phyloP scores from a whole-genome alignment of 2,329 filamentous ascomycete species.

The Fusarium zealandicum region DNA sequence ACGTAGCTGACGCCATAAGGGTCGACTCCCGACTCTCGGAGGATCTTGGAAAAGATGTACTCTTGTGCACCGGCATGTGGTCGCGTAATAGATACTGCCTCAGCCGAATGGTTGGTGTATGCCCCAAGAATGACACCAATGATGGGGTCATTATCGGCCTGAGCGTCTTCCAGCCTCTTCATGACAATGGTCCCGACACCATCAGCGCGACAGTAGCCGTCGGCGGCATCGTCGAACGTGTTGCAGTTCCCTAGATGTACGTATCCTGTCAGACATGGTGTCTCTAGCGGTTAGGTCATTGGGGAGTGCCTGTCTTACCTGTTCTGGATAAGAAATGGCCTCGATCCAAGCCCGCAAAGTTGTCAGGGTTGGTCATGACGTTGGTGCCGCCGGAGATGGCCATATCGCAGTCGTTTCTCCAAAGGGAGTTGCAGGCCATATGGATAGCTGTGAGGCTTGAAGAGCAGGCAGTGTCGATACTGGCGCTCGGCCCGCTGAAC shows the following conservation, averaged over 20 bases:
- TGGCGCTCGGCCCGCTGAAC: conserved; percentile 74
- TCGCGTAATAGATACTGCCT: conserved; percentile 74
- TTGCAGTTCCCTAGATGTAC: conserved; percentile 42
- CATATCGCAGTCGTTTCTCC: conserved; percentile 77
- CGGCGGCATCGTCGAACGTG: conserved; percentile 64
- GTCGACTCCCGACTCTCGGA: conserved; percentile 76
- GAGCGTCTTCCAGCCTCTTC: conserved; percentile 56
- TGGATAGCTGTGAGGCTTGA: conserved; percentile 76
- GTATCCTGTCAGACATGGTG: too few relatives aligned
- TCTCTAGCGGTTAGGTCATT: too few relatives aligned
- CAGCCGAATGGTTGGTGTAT: conserved; percentile 74
- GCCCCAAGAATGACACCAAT: conserved; percentile 68
- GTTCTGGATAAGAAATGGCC: conserved; percentile 66
- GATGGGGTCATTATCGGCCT: conserved; percentile 68
- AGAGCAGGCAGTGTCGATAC: conserved; percentile 77
- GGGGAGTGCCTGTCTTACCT: background rate
- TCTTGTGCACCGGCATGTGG: conserved; percentile 70
- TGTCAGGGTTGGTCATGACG: conserved; percentile 70
- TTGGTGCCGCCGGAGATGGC: conserved; percentile 79
- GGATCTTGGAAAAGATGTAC: conserved; percentile 66
- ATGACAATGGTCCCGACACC: conserved; percentile 55
- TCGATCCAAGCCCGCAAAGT: conserved; percentile 67
- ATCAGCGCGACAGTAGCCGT: conserved; percentile 63
- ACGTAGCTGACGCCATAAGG: conserved; percentile 63
- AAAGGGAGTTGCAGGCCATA: conserved; percentile 71